Evolutionary conservation across 768 basidiomycete genomes (phyloP).

Genomic region (Lyophyllum shimeji): DNA sequence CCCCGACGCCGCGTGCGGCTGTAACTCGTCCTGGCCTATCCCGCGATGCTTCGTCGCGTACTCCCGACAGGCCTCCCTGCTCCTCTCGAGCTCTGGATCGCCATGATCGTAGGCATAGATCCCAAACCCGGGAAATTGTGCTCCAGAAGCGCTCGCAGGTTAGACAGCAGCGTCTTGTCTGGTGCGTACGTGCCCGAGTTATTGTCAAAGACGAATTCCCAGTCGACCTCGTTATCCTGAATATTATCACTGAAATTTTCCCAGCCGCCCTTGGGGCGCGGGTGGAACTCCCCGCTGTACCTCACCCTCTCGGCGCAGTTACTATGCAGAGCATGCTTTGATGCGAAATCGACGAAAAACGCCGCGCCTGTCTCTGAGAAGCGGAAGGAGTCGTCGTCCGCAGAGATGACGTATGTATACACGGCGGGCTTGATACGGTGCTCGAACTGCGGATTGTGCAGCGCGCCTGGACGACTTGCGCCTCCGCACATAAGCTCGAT

Average conservation of each 20-base stretch:
- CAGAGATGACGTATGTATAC: constrained; percentile 83
- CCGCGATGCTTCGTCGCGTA: constrained; percentile 67
- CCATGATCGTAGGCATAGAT: constrained; percentile 55
- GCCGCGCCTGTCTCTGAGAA: constrained; percentile 88
- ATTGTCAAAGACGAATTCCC: constrained; percentile 88
- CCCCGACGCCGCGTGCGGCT: constrained; percentile 58
- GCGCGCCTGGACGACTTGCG: constrained; percentile 6
- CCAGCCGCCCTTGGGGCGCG: constrained; percentile 70
- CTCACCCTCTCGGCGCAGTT: constrained; percentile 68
- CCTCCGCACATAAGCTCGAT: constrained; percentile 52
- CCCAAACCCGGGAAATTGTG: constrained; percentile 70
- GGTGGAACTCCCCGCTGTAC: constrained; percentile 81
- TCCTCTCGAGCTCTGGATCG: constrained; percentile 55
- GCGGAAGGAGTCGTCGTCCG: constrained; percentile 72
- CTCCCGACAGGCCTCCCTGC: constrained; percentile 63
- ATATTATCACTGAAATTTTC: constrained; percentile 54
- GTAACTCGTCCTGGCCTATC: constrained; percentile 55
- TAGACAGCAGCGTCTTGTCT: constrained; percentile 57
- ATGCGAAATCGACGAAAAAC: constrained; percentile 84
- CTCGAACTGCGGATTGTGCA: constrained; percentile 15
- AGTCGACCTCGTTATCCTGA: constrained; percentile 55
- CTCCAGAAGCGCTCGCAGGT: constrained; percentile 61
- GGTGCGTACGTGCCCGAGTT: constrained; percentile 86
- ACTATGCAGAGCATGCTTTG: constrained; percentile 83
- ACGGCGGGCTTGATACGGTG: constrained; percentile 74